Base-by-base conservation (phyloP, 2,329 filamentous ascomycete genomes). In the Fusarium sp. region DNA sequence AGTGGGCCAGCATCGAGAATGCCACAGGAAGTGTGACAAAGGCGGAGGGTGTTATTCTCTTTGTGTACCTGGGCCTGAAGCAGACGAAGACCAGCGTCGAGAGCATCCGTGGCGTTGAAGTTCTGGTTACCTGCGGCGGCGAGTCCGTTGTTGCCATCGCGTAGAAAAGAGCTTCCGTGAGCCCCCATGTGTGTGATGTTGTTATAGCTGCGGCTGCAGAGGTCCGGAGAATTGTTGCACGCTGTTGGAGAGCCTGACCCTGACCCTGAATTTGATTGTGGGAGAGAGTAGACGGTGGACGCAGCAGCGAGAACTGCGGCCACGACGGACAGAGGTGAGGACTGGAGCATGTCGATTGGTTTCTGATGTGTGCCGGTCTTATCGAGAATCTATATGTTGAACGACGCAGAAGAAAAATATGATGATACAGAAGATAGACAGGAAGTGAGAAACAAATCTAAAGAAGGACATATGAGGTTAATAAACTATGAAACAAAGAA, bases 191-290 rank as follows among this genome's bases (percentile, higher is more conserved):
- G 88, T 7, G 93, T 95, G 75, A 96, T 88, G 73, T 92, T 89
- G 82, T 90, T 91, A 84, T 96, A 96, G 23, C 88, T 83, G 71
- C 89, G 89, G 69, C 83, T 84, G 84, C 94, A 96, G 44, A 96
- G 87, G 46, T 86, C 83, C 1, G 93, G 92, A 2, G 92, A 94
- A 85, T 95, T 95, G 83, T 96, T 96, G 87, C 94, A 96, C 37
- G 90, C 89, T 21, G 76, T 77, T 27, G 78, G 74, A 10, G 67
- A 63, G 25, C 66, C 63, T 10, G 69, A 65, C 33, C 70, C 69
- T 21, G 77, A 68, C 16, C 46, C 66, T 15, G 78, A 66, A 55
- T 38, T 69, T 31, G 61, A 64, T 38, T 79, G 76, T 21, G 76
- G 78, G 35, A 76, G 66, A 55, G 77, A 78, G 35, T 69, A 63